Evolutionary conservation across 176 grass and related monocot species (phyloP).

Genomic region (Melocanna baccifera): DNA sequence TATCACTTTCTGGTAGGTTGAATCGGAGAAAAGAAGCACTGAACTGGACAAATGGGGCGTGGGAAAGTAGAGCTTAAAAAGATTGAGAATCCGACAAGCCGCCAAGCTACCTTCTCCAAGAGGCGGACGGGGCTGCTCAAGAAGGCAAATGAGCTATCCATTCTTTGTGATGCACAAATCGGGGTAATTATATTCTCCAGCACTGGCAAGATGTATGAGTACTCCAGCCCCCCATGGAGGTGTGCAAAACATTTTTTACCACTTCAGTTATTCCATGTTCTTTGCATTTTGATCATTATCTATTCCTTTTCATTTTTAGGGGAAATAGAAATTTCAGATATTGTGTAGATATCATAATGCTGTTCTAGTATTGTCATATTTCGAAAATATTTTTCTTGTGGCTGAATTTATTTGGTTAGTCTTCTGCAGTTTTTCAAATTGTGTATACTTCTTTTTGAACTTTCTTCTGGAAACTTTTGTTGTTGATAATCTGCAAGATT

Average conservation of each 20-base stretch:
- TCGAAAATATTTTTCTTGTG: not conserved
- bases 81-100: constrained; percentile 73
- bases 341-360: not conserved
- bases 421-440: not conserved
- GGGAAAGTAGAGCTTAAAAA: constrained; percentile 81
- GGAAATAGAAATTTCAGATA: not conserved
- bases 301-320: not conserved
- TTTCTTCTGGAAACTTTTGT: not conserved
- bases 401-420: not conserved
- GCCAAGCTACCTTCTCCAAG: constrained; percentile 89
- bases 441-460: not conserved
- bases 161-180: constrained; percentile 74
- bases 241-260: constrained; percentile 9
- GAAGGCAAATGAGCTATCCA: constrained; percentile 72
- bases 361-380: not conserved
- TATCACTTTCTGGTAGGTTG: not conserved
- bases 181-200: constrained; percentile 70
- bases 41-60: constrained; percentile 51
- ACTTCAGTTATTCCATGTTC: not conserved
- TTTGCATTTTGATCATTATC: not conserved
- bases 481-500: not conserved
- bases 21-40: constrained; percentile 15
- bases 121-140: constrained; percentile 69
- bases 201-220: constrained; percentile 76
- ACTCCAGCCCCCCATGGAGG: constrained; percentile 69